phyloP scores from a whole-genome alignment of 176 grass and related monocot species.

The Aegilops sharonensis region DNA sequence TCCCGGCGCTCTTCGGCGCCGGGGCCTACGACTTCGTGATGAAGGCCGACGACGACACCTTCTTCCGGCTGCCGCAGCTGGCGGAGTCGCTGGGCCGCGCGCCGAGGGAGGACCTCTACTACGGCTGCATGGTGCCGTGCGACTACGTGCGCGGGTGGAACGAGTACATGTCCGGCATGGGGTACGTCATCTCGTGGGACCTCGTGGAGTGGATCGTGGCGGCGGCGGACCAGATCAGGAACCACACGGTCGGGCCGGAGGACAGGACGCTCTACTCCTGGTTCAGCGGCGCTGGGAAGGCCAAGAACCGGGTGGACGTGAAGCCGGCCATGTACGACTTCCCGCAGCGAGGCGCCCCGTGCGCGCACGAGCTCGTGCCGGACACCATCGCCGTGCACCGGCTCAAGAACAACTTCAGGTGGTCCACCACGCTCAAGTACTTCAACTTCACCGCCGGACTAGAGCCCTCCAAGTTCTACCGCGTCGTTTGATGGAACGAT shows the following conservation, averaged over 20 bases:
- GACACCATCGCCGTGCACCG: constrained; percentile 54
- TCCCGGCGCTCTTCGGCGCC: not conserved
- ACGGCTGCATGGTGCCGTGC: constrained; percentile 26
- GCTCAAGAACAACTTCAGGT: constrained; percentile 38
- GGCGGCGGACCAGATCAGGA: constrained; percentile 15
- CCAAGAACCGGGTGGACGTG: constrained; percentile 39
- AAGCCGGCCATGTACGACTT: constrained; percentile 55
- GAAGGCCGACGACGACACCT: constrained; percentile 52
- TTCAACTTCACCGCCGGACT: constrained; percentile 44
- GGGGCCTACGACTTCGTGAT: constrained; percentile 46
- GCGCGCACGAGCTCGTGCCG: constrained; percentile 5
- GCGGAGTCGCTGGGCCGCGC: not conserved
- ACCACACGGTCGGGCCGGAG: constrained; percentile 36
- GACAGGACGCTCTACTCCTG: constrained; percentile 34
- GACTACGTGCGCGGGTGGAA: constrained; percentile 11
- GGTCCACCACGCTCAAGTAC: constrained; percentile 40
- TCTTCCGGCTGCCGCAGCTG: constrained; percentile 18
- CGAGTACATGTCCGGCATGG: constrained; percentile 64
- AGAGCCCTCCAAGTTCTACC: constrained; percentile 37
- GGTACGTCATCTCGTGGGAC: constrained; percentile 54
- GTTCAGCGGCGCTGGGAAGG: constrained; percentile 27
- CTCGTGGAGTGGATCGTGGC: constrained; percentile 42
- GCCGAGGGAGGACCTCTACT: constrained; percentile 17
- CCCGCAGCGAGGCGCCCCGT: not conserved
- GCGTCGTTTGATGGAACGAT: not conserved